Base-by-base conservation (phyloP, 306 rosid genomes). In the Boehmeria nivea region DNA sequence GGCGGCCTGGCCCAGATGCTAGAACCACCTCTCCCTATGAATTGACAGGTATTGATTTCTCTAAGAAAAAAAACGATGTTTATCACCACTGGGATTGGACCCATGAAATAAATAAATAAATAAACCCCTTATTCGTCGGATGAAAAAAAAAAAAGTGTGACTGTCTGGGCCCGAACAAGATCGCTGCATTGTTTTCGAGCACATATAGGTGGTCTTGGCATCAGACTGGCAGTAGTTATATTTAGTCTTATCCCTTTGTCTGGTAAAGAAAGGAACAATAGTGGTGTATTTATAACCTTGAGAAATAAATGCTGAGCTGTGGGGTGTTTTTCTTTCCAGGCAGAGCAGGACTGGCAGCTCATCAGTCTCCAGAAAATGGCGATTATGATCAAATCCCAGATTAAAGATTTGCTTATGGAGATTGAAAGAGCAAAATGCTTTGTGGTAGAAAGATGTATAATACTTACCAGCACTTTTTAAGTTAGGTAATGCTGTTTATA, bases 341-440 rank as follows among this genome's bases (percentile, higher is more conserved):
- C 74, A 79, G 81, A 71, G 67, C 73, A 62, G 95, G 84, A 22
- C 82, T 63, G 20, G 81, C 66, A 53, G 70, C 72, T 0, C 89
- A 83, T 58, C 97, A 83, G 23, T 86, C 95, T 63, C 95, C 88
- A 0, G 91, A 84, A 77, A 90, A 90, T 19, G 91, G 95, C 27
- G 98, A 87, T 69, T 87, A 82, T 17, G 88, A 74, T 34, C 87
- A 81, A 69, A 84, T 87, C 66, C 86, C 71, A n/a, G 94, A 84
- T 51, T 80, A 77, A 64, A 72, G 58, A 24, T 66, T 59, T 66
- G 53, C 53, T 26, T 24, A 57, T 55, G 57, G 66, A 63, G 55
- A 10, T 36, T 43, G 43, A 59, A 66, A 60, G 51, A 60, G 58
- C 77, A 43, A 18, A 26, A 57, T 38, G 38, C 54, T 74, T 65